Percentiles rank a stretch among this genome's conserved stretches.
These are phyloP conservation scores for Diaporthe velutina DNA, from an alignment of 2,329 filamentous ascomycete species.

Conservation along the genomic window DNA sequence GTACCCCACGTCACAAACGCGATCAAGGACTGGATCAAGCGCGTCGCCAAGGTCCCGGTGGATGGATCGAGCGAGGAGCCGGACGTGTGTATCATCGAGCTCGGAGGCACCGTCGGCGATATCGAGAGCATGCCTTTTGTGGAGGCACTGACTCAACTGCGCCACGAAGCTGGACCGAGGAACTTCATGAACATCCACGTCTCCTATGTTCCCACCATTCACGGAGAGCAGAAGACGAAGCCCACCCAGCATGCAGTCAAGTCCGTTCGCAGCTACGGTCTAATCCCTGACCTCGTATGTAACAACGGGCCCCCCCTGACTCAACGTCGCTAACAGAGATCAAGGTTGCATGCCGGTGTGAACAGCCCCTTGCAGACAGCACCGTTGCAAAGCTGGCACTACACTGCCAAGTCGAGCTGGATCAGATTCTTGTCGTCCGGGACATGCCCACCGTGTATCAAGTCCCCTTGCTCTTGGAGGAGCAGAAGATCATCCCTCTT, in stretches of 20 bases:
- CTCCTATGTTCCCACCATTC: slow-evolving; percentile 81
- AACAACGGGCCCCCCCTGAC: background rate
- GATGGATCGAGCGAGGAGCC: slow-evolving; percentile 87
- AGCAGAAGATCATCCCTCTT: slow-evolving; percentile 80
- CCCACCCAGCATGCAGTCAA: slow-evolving; percentile 93
- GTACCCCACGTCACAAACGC: slow-evolving; percentile 93
- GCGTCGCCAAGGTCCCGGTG: slow-evolving; percentile 86
- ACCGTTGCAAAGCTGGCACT: slow-evolving; percentile 90
- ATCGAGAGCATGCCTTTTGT: slow-evolving; percentile 91
- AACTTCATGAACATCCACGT: slow-evolving; percentile 94
- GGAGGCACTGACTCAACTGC: slow-evolving; percentile 85
- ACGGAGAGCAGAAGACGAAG: slow-evolving; percentile 92
- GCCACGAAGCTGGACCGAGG: slow-evolving; percentile 77
- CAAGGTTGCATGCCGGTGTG: slow-evolving; percentile 93
- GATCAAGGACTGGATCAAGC: slow-evolving; percentile 92
- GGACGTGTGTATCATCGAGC: slow-evolving; percentile 90
- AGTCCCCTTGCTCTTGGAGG: slow-evolving; percentile 89
- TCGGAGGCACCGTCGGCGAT: slow-evolving; percentile 66
- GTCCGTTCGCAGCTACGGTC: slow-evolving; percentile 83
- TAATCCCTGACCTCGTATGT: slow-evolving; percentile 76
- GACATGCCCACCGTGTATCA: slow-evolving; percentile 94
- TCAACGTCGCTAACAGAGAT: slow-evolving; percentile 40
- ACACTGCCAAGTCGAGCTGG: slow-evolving; percentile 86
- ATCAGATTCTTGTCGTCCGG: slow-evolving; percentile 90
- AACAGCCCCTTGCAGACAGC: slow-evolving; percentile 76